Base-by-base conservation (phyloP, 2,329 filamentous ascomycete genomes). In the Aspergillus novoparasiticus region DNA sequence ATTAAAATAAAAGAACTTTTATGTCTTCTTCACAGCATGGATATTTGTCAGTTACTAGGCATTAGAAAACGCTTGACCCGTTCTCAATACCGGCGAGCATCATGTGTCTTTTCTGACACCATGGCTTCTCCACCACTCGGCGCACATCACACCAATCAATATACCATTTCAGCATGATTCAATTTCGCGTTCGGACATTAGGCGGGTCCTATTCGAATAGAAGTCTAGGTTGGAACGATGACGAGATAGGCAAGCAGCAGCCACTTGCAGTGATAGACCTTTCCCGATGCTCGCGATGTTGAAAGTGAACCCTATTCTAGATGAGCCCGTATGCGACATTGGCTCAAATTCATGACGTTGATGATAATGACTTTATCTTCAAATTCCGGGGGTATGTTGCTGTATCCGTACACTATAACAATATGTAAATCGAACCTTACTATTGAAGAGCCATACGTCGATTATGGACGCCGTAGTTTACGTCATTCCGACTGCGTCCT, bases 91-190 rank as follows among this genome's bases (percentile, higher is more conserved):
- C 57, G 64, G 62, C 65, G 68, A 69, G 70, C 70, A 70, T 69
- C 68, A 69, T 69, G 61, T 70, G 61, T 68, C 69, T 69, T 71
- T 67, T 70, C 70, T 68, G 70, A 69, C 67, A 67, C 69, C 69
- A 68, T 73, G 69, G 68, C 67, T 67, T 71, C 65, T 70, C 69
- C 71, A 68, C 65, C 75, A 76, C 71, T 68, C 75, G 72, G 76
- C 70, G 71, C 69, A 75, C 71, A 73, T 72, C 71, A 74, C 69
- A 70, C 69, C 71, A 75, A 76, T 73, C 68, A 72, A 76, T 71
- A 76, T 71, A 73, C 69, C 70, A 72, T 75, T 72, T 73, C 69
- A 69, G 58, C 64, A 58, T 39, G n/a, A 50, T 28, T 30, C 34
- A 26, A 14, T 55, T 55, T 36, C 21, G 11, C 14, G 26, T 32